These are phyloP conservation scores for Wakefieldia striispora DNA, from an alignment of 768 basidiomycete species.

Conservation along the genomic window DNA sequence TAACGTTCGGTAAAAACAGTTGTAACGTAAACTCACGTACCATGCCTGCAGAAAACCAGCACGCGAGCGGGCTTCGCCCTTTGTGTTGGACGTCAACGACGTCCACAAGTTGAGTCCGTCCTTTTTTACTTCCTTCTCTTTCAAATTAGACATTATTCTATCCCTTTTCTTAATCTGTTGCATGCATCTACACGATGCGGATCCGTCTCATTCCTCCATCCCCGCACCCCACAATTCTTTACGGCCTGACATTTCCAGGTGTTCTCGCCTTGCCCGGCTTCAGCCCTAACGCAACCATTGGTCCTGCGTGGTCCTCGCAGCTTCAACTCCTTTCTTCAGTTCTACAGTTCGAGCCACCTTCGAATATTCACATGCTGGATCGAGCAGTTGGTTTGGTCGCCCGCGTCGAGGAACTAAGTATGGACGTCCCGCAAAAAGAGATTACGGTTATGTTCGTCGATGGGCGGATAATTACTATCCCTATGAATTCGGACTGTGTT, in stretches of 20 bases:
- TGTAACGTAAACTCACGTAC: conserved; percentile 34
- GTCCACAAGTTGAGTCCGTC: conserved; percentile 11
- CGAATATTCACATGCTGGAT: conserved; percentile 56
- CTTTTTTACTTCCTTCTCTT: conserved; percentile 2
- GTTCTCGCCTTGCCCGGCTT: conserved; percentile 39
- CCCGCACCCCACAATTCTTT: conserved; percentile 54
- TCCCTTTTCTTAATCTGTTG: conserved; percentile 21
- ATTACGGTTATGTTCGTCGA: conserved; percentile 59
- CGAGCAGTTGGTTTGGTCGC: conserved; percentile 54
- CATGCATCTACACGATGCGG: conserved; percentile 42
- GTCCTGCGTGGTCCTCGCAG: conserved; percentile 54
- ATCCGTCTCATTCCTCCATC: conserved; percentile 50
- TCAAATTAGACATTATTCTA: conserved; percentile 24
- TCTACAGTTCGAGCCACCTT: conserved; percentile 53
- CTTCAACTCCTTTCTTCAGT: conserved; percentile 46
- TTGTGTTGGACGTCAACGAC: conserved; percentile 33
- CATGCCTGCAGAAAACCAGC: conserved; percentile 29
- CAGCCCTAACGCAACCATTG: conserved; percentile 32
- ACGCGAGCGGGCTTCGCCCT: conserved; percentile 12
- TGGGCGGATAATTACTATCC: conserved; percentile 49
- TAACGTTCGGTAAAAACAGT: conserved; percentile 13
- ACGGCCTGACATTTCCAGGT: conserved; percentile 50
- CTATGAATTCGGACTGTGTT: conserved; percentile 41
- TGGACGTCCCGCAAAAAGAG: conserved; percentile 50
- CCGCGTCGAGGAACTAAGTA: conserved; percentile 56